Base-by-base conservation (phyloP, 805 yeast genomes). In the Yamadazyma sp. region DNA sequence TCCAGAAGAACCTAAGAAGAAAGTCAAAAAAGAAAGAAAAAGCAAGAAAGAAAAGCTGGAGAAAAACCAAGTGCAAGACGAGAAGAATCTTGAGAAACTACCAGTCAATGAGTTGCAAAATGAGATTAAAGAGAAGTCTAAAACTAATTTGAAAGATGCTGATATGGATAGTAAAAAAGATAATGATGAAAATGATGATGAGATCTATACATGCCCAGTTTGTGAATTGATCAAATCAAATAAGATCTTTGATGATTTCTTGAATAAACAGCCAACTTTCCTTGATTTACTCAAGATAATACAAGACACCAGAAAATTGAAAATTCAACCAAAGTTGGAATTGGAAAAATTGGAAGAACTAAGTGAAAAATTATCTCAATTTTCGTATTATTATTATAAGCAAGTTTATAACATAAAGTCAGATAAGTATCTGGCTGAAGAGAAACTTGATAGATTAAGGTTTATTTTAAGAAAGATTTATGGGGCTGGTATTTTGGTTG, bases 381-480 rank as follows among this genome's bases (percentile, higher is more conserved):
- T 41, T 27, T 24, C 39, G 5, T 17, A 31, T 7, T 30, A 31
- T 4, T 37, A 46, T 9, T 26, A 18, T 15, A 14, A 26, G 3
- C 32, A 43, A 11, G 36, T 53, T n/a, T 36, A 38, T n/a, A 30
- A 33, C 4, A 46, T 56, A 14, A 44, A 43, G 14, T 27, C 33
- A 7, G 36, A 35, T 17, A 30, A 35, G 7, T 27, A 35, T 4
- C 15, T 26, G 9, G 25, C 38, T 10, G 36, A 35, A 4, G 28
- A 34, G 12, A 52, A 48, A 31, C 21, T 58, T 12, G 65, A 57
- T 43, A 32, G 33, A 20, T 44, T 55, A 19, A 43, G 38, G 31
- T 61, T 53, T 33, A 23, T 48, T 2, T 38, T 60, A 15, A 42
- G 69, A 23, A 61, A 58, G 31, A 25, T 56, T 0, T 62, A 61